Conservation (phyloP, 306 rosid genomes). For the Trifolium fragiferum region DNA sequence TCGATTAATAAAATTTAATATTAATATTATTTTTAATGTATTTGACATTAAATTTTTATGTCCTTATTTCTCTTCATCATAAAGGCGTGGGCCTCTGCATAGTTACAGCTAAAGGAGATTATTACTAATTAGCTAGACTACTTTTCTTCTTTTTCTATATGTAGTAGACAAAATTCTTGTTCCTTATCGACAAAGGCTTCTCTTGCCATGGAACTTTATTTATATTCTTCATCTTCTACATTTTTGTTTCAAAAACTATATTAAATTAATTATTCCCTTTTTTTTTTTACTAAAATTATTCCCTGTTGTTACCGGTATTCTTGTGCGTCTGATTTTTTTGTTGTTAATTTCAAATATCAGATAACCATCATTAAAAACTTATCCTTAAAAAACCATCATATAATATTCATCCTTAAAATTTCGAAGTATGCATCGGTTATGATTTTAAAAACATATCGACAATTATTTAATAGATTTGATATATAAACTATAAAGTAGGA, state of each 20-base stretch:
- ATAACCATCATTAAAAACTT: background rate
- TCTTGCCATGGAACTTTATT: constrained; percentile 39
- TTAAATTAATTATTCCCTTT: too few relatives aligned
- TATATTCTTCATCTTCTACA: background rate
- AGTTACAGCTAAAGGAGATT: constrained; percentile 44
- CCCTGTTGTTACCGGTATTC: too few relatives aligned
- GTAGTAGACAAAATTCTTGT: constrained; percentile 57
- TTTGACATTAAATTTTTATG: too few relatives aligned
- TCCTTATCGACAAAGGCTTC: constrained; percentile 78
- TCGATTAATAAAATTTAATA: too few relatives aligned
- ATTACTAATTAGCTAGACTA: constrained; percentile 32
- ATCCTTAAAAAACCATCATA: background rate
- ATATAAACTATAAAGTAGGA: constrained; percentile 26
- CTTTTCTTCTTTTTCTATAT: background rate
- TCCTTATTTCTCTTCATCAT: background rate
- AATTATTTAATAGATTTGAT: background rate
- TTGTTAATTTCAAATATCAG: background rate
- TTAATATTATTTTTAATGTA: too few relatives aligned
- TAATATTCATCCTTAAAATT: background rate
- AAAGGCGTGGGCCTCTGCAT: constrained; percentile 51
- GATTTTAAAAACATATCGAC: background rate
- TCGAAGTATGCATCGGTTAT: background rate
- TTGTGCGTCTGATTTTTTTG: too few relatives aligned
- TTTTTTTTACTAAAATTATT: too few relatives aligned
- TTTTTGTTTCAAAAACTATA: background rate